Evolutionary conservation across 2,329 filamentous ascomycete species (phyloP).

Genomic region (Lanzia echinophila): DNA sequence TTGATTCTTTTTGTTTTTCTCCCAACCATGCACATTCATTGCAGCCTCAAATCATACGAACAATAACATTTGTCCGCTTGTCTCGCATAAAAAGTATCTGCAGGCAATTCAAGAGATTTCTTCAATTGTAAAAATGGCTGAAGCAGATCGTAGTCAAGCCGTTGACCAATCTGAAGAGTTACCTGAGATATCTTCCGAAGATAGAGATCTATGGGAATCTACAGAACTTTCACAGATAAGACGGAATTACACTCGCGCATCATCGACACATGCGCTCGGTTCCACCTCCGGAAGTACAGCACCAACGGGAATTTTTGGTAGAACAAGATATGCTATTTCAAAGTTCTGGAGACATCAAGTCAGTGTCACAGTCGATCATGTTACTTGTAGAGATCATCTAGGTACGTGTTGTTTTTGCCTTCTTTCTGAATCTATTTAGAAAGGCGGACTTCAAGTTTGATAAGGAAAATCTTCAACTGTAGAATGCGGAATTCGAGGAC

Average conservation of each 20-base stretch:
- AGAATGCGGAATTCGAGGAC: constrained; percentile 9
- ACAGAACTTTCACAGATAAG: constrained; percentile 21
- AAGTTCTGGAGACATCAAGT: constrained; percentile 45
- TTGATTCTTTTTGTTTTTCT: too few relatives aligned
- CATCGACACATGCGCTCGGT: constrained; percentile 6
- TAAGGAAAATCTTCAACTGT: constrained; percentile 9
- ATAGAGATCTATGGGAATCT: constrained; percentile 22
- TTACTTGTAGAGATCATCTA: constrained; percentile 47
- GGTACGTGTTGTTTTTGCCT: constrained; percentile 36
- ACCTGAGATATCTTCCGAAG: constrained; percentile 1
- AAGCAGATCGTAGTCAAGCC: background rate
- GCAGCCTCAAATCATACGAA: background rate
- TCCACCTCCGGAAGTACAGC: constrained; percentile 1
- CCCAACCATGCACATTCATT: too few relatives aligned
- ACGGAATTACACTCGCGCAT: constrained; percentile 22
- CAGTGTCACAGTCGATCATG: constrained; percentile 42
- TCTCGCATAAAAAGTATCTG: background rate
- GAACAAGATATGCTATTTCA: constrained; percentile 18
- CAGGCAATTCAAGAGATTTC: background rate
- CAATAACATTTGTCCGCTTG: background rate
- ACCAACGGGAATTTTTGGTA: constrained; percentile 14
- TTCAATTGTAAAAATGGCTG: constrained; percentile 1
- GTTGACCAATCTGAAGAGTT: constrained; percentile 9
- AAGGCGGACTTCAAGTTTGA: background rate
- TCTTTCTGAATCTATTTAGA: constrained; percentile 7